Evolutionary conservation across 2,329 filamentous ascomycete species (phyloP).

Genomic region (Mycogone perniciosa): DNA sequence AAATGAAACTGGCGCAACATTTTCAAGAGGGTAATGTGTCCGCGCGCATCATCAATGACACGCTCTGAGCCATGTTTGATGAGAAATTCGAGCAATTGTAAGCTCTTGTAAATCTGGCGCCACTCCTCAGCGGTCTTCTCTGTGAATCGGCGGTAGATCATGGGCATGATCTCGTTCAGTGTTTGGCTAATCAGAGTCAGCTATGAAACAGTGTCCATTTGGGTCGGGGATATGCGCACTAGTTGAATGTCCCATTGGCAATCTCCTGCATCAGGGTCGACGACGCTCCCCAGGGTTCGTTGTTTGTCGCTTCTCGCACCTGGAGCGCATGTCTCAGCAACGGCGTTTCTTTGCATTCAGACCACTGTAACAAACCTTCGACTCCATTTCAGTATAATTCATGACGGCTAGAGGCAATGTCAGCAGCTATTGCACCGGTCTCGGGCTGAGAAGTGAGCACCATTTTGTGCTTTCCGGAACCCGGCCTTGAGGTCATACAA

Average conservation of each 20-base stretch:
- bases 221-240: conserved; percentile 53
- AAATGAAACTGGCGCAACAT: conserved; percentile 99
- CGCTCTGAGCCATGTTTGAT: conserved; percentile 98
- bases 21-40: conserved; percentile 89
- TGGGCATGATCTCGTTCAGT: conserved; percentile 98
- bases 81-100: conserved; percentile 93
- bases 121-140: conserved; percentile 98
- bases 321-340: conserved; percentile 28
- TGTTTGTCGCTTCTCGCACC: conserved; percentile 97
- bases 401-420: conserved; percentile 66
- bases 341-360: background rate
- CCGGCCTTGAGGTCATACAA: conserved; percentile 94
- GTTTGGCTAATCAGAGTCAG: conserved; percentile 44
- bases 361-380: conserved; percentile 42
- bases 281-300: conserved; percentile 91
- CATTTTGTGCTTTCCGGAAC: conserved; percentile 94
- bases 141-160: conserved; percentile 99
- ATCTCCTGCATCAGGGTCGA: conserved; percentile 94
- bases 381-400: conserved; percentile 96
- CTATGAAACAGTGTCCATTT: background rate
- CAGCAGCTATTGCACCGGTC: conserved; percentile 20
- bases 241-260: conserved; percentile 94
- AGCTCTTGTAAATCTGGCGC: conserved; percentile 97
- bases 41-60: conserved; percentile 93
- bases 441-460: conserved; percentile 39